Evolutionary conservation across 192 early-diverging fungal genomes (phyloP).

Genomic region (Gamsiella multidivaricata): DNA sequence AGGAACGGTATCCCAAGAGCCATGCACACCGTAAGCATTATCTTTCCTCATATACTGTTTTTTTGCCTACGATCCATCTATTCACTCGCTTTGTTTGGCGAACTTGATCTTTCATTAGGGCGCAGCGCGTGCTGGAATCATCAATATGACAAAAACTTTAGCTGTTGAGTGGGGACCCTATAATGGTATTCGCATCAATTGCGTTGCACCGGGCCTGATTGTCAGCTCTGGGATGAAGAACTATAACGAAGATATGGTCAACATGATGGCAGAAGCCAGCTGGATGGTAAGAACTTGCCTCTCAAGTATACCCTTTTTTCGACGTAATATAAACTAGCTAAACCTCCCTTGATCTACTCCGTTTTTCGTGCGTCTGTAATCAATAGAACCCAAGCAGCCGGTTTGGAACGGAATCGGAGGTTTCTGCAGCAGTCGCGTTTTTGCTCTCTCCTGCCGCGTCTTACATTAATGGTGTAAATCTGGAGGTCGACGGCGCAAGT

Average conservation of each 20-base stretch:
- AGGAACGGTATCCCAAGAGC: slow-evolving; percentile 25
- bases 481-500: slow-evolving; percentile 24
- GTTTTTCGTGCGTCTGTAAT: not conserved
- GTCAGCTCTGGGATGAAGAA: slow-evolving; percentile 38
- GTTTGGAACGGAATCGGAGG: slow-evolving; percentile 23
- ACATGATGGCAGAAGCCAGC: not conserved
- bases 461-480: slow-evolving; percentile 24
- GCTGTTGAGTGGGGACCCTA: slow-evolving; percentile 35
- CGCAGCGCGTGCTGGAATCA: slow-evolving; percentile 21
- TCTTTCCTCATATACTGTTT: not conserved
- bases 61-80: too few relatives aligned
- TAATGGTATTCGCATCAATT: slow-evolving; percentile 29
- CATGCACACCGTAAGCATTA: slow-evolving; percentile 17
- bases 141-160: slow-evolving; percentile 37
- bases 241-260: slow-evolving; percentile 14
- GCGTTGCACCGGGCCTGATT: slow-evolving; percentile 26
- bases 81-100: not conserved
- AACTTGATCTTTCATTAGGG: too few relatives aligned
- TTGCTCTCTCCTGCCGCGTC: slow-evolving; percentile 22
- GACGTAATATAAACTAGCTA: too few relatives aligned
- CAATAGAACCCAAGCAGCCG: slow-evolving; percentile 27
- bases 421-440: slow-evolving; percentile 13
- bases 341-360: too few relatives aligned
- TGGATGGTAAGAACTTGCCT: slow-evolving; percentile 19
- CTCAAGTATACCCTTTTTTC: not conserved